Percentiles rank a stretch among this genome's conserved stretches.
phyloP scores from a whole-genome alignment of 257 asterid genomes.

The Gynochthodes officinalis region DNA sequence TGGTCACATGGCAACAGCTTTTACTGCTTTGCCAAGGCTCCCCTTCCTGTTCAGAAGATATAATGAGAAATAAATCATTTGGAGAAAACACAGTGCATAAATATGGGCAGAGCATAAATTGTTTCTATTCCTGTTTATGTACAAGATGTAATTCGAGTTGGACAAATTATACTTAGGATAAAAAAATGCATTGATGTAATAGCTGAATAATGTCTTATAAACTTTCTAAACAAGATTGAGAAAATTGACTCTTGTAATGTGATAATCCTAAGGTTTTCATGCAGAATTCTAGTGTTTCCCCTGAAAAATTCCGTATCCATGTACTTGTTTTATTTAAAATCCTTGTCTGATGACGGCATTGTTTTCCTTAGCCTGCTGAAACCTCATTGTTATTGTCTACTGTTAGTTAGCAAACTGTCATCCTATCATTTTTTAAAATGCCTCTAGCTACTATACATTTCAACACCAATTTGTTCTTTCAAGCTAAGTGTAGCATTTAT shows the following conservation, averaged over 20 bases:
- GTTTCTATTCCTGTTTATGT: background rate
- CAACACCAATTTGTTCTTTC: background rate
- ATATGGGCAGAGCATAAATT: background rate
- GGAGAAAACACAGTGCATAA: background rate
- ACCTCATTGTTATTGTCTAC: background rate
- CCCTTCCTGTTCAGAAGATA: no score
- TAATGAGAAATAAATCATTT: background rate
- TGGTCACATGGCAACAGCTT: no score
- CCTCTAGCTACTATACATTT: background rate
- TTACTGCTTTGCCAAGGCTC: no score
- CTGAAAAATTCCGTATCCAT: background rate
- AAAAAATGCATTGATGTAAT: background rate
- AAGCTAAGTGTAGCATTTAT: background rate
- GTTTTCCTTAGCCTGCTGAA: constrained; percentile 1
- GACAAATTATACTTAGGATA: background rate
- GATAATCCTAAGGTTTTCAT: background rate
- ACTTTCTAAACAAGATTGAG: background rate
- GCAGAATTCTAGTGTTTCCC: background rate
- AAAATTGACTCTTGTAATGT: background rate
- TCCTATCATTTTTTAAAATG: background rate
- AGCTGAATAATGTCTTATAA: background rate
- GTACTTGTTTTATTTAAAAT: background rate
- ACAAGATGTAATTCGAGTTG: background rate
- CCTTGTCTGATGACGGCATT: background rate
- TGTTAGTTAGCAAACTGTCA: background rate